phyloP scores from a whole-genome alignment of 2,329 filamentous ascomycete species.

The Elsinoe arachidis region DNA sequence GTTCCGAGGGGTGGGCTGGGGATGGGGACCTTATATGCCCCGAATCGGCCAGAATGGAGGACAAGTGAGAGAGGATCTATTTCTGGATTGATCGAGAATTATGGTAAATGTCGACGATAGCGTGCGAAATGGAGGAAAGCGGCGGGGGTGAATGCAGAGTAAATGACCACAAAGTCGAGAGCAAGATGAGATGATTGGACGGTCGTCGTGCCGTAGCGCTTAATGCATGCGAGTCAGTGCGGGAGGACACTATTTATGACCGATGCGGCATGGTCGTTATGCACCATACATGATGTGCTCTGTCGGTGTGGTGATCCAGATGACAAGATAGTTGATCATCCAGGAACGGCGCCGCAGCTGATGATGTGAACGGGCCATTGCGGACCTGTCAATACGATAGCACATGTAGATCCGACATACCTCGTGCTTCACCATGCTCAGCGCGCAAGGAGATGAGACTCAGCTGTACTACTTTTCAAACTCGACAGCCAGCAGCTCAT shows the following conservation, averaged over 20 bases:
- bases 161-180: constrained; percentile 2
- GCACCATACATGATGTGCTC: neutral
- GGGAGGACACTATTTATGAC: constrained; percentile 11
- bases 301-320: constrained; percentile 2
- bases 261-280: constrained; percentile 8
- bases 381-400: neutral
- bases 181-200: constrained; percentile 3
- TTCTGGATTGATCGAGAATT: constrained; percentile 32
- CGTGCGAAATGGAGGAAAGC: neutral
- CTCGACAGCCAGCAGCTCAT: neutral
- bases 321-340: constrained; percentile 7
- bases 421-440: constrained; percentile 6
- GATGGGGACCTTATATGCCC: constrained; percentile 40
- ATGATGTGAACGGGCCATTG: neutral
- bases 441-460: neutral
- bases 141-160: constrained; percentile 4
- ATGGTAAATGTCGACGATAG: constrained; percentile 36
- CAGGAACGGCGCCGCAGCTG: constrained; percentile 9
- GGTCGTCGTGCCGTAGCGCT: constrained; percentile 10
- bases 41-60: constrained; percentile 32
- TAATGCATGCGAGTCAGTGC: constrained; percentile 11
- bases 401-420: constrained; percentile 6
- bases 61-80: constrained; percentile 36
- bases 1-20: constrained; percentile 23
- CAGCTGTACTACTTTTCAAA: neutral